Percentiles rank a stretch among this genome's conserved stretches.
These are phyloP conservation scores for Boletus reticulatus DNA, from an alignment of 768 basidiomycete genomes.

Conservation along the genomic window DNA sequence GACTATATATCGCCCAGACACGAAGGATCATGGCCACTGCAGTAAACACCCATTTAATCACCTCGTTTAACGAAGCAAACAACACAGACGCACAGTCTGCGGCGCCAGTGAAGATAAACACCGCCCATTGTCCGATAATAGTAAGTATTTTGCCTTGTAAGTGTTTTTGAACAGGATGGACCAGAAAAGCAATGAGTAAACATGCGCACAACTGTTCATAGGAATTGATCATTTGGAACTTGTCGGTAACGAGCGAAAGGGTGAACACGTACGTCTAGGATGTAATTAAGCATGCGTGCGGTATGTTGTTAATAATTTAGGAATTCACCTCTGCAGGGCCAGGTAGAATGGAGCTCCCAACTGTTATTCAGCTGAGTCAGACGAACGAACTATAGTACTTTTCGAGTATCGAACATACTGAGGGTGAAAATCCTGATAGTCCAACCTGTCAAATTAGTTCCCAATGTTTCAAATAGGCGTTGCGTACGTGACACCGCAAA, in stretches of 20 bases:
- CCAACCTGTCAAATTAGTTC: not conserved
- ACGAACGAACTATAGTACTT: too few species aligned
- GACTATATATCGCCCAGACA: slow-evolving; percentile 11
- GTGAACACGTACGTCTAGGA: slow-evolving; percentile 6
- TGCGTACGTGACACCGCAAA: slow-evolving; percentile 2
- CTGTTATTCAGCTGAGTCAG: slow-evolving; percentile 1
- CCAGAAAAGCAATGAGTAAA: not conserved
- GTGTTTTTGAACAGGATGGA: not conserved
- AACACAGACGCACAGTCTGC: slow-evolving; percentile 10
- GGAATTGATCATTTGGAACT: not conserved
- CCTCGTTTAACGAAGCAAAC: not conserved
- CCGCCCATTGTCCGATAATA: not conserved
- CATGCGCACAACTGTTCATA: slow-evolving; percentile 8
- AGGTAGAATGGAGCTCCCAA: slow-evolving; percentile 10
- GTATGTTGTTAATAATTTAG: too few species aligned
- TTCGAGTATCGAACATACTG: not conserved
- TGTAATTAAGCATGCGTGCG: not conserved
- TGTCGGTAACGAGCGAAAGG: not conserved
- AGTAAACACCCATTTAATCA: not conserved
- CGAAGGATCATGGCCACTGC: slow-evolving; percentile 17
- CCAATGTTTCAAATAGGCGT: not conserved
- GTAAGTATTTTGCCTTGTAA: slow-evolving; percentile 2
- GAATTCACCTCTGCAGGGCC: slow-evolving; percentile 5
- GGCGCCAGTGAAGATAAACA: not conserved
- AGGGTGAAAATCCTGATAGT: not conserved